Evolutionary conservation across 2,329 filamentous ascomycete species (phyloP), one percentile per base, ranked within the genome.

Genomic region (Ophiostoma sp.): DNA sequence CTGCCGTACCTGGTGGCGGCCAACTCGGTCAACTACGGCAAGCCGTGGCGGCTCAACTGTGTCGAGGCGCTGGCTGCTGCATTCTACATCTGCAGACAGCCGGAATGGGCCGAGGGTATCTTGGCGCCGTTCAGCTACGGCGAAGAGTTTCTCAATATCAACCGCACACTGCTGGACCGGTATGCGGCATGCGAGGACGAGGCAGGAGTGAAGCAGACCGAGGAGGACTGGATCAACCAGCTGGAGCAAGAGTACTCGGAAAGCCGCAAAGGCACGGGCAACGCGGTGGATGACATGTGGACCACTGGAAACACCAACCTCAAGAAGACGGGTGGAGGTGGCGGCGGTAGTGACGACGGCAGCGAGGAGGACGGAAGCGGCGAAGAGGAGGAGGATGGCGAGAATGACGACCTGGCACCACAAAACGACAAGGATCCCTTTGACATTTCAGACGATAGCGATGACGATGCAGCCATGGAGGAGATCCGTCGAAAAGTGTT

Each of bases 11-110:
- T 99, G 8, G 94, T 99, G 67, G 95, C 95, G 6, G 95, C 95
- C 67, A 99, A 99, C 79, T 90, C 91, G 1, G 95, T 97, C 77
- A 99, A 99, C 81, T 99, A 99, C 80, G 95, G 95, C 72, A 92
- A 92, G 77, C 95, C 95, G 5, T 97, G 94, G 92, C 85, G 94
- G 69, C 79, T 99, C 73, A 99, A 99, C 79, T 99, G 95, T 76
- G 95, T 93, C 39, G 95, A 99, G 82, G 95, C 95, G 4, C 83
- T 99, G 66, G 95, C 93, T 0, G 94, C 95, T 3, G 92, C 92
- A 31, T 99, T 96, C 77, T 92, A 87, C 76, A 99, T 99, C 73
- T 98, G 94, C 76, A 93, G 95, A 4, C 92, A 95, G 76, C 79
- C 86, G 7, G 94, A 97, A 68, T 99, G 95, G 95, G 94, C 95